Conservation (phyloP, 2,329 filamentous ascomycete species). For the Trichoderma asperellum region DNA sequence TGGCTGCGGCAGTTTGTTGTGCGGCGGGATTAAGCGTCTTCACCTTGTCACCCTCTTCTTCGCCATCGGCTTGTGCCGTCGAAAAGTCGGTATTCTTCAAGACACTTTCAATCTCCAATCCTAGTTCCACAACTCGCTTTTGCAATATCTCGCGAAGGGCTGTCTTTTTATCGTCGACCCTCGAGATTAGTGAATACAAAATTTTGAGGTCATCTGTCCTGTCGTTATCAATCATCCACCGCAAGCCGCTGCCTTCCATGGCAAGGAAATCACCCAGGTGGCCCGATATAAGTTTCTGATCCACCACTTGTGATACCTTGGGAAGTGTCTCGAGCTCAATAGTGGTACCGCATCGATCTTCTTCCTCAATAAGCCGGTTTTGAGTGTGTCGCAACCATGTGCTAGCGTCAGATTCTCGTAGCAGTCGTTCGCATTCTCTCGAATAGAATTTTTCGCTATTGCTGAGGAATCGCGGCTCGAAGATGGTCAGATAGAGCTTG, state of each 20-base stretch:
- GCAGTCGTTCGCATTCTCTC: slow-evolving; percentile 71
- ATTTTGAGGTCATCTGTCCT: slow-evolving; percentile 76
- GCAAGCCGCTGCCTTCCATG: slow-evolving; percentile 82
- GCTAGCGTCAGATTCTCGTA: slow-evolving; percentile 78
- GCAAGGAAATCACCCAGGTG: slow-evolving; percentile 82
- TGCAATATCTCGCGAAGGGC: slow-evolving; percentile 73
- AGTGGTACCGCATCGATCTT: slow-evolving; percentile 79
- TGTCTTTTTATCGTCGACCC: slow-evolving; percentile 74
- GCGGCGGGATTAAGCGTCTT: slow-evolving; percentile 57
- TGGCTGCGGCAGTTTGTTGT: slow-evolving; percentile 81
- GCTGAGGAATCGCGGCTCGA: slow-evolving; percentile 77
- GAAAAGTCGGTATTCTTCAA: slow-evolving; percentile 61
- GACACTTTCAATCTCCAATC: slow-evolving; percentile 77
- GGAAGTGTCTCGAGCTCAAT: slow-evolving; percentile 72
- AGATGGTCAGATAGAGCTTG: slow-evolving; percentile 81
- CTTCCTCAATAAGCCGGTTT: slow-evolving; percentile 77
- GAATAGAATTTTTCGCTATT: slow-evolving; percentile 75
- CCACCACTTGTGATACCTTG: slow-evolving; percentile 77
- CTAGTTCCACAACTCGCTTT: slow-evolving; percentile 75
- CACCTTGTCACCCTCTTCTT: slow-evolving; percentile 51
- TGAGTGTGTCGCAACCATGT: slow-evolving; percentile 79
- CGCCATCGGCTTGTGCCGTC: slow-evolving; percentile 46
- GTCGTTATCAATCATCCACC: slow-evolving; percentile 91
- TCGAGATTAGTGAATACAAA: slow-evolving; percentile 76
- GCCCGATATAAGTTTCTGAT: slow-evolving; percentile 75